Base-by-base conservation (phyloP, 495 filamentous ascomycete species). In the Penicillium paxilli region DNA sequence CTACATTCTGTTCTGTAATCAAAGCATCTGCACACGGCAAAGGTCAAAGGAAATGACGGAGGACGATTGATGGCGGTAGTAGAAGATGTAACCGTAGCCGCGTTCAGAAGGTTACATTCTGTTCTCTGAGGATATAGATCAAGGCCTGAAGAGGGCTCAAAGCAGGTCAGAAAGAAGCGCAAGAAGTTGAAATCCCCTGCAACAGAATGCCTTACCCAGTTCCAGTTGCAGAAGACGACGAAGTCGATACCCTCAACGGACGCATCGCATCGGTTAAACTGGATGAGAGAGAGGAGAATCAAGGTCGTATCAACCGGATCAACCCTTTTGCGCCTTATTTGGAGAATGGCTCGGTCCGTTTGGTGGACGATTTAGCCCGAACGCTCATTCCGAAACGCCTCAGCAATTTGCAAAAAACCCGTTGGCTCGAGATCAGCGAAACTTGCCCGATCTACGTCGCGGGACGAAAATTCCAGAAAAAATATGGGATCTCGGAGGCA, bases 211-310 rank as follows among this genome's bases (percentile, higher is more conserved):
- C 20, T 44, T 6, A 44, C 41, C 41, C 20, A 44, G 41, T 44
- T 24, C 23, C 41, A 44, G 41, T 44, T 20, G 41, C 41, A 44
- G 20, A 24, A 44, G 41, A 44, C 41, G 41, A 44, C 20, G 41
- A 44, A 21, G 41, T 44, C 41, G 41, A 44, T 44, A 44, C 41
- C 41, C 41, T 44, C 20, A 44, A 44, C 41, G 41, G 41, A 44
- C 41, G 41, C 41, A 44, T 44, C 41, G 41, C 41, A 44, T 44
- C 41, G 41, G 41, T 44, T 24, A 44, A 44, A 20, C 41, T 44
- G 41, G 41, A 44, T 44, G 41, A 44, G 41, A 44, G 41, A 44
- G 41, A 44, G 41, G 41, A 44, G 19, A 44, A 44, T 44, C 41
- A 16, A 44, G 41, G 41, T 44, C 41, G 41, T 20, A 44, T 44